Conservation (phyloP, 164 flowering plant genomes). For the Stephania japonica region DNA sequence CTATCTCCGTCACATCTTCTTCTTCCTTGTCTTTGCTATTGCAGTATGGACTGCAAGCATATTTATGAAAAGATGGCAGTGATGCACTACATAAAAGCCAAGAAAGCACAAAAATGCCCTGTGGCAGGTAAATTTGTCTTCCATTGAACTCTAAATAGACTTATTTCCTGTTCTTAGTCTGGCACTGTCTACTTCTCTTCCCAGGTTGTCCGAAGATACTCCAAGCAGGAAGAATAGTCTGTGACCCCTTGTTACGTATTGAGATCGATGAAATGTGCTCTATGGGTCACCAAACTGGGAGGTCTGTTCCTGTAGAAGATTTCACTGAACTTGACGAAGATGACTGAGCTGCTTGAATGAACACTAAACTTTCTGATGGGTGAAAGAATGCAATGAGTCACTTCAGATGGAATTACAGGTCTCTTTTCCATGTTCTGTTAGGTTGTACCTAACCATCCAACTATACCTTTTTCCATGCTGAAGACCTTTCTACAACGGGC, state of each 20-base stretch:
- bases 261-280: constrained; percentile 79
- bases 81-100: constrained; percentile 42
- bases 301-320: constrained; percentile 50
- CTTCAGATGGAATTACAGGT: background rate
- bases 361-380: background rate
- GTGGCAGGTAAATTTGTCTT: constrained; percentile 51
- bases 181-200: background rate
- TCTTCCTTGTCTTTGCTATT: constrained; percentile 12
- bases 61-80: constrained; percentile 73
- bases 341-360: constrained; percentile 9
- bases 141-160: background rate
- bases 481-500: too few species aligned
- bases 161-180: background rate
- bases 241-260: constrained; percentile 56
- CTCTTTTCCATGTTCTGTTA: background rate
- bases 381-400: background rate
- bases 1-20: background rate
- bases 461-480: too few species aligned
- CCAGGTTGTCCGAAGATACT: constrained; percentile 70
- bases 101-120: constrained; percentile 42
- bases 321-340: constrained; percentile 58
- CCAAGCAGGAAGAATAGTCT: constrained; percentile 37
- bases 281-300: constrained; percentile 31
- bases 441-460: background rate
- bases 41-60: constrained; percentile 87